Conservation (phyloP, 23 red algal genomes). For the Gracilaria caudata region DNA sequence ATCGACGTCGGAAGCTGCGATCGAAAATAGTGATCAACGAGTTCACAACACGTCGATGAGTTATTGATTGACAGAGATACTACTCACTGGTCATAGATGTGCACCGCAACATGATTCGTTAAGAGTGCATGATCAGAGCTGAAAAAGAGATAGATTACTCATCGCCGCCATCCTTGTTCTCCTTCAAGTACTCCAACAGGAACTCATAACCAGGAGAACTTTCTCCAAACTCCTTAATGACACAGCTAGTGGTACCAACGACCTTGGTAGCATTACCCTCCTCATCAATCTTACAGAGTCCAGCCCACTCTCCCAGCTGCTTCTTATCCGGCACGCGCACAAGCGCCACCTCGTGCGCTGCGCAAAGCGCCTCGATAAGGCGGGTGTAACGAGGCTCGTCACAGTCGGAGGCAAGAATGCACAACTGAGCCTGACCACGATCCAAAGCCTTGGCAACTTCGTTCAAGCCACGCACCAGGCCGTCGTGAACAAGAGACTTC, state of each 20-base stretch:
- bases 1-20: neutral
- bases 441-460: constrained; percentile 90
- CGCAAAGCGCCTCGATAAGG: constrained; percentile 88
- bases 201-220: constrained; percentile 89
- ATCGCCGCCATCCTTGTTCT: constrained; percentile 63
- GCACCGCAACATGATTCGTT: neutral
- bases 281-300: constrained; percentile 95
- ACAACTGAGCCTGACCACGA: constrained; percentile 88
- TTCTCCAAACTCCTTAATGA: constrained; percentile 99
- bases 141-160: neutral
- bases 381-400: constrained; percentile 79
- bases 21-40: neutral
- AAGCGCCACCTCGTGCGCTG: constrained; percentile 83
- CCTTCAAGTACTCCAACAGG: constrained; percentile 95
- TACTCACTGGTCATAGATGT: neutral
- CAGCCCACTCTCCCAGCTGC: constrained; percentile 99
- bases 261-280: constrained; percentile 96
- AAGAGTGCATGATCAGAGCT: neutral
- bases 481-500: constrained; percentile 92
- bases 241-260: constrained; percentile 83
- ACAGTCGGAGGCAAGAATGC: constrained; percentile 92
- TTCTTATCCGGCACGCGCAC: constrained; percentile 90
- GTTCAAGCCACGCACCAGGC: constrained; percentile 85
- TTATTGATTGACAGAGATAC: neutral
- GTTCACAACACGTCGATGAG: neutral